phyloP scores from a whole-genome alignment of 768 basidiomycete genomes.

The Kwoniella dejecticola region DNA sequence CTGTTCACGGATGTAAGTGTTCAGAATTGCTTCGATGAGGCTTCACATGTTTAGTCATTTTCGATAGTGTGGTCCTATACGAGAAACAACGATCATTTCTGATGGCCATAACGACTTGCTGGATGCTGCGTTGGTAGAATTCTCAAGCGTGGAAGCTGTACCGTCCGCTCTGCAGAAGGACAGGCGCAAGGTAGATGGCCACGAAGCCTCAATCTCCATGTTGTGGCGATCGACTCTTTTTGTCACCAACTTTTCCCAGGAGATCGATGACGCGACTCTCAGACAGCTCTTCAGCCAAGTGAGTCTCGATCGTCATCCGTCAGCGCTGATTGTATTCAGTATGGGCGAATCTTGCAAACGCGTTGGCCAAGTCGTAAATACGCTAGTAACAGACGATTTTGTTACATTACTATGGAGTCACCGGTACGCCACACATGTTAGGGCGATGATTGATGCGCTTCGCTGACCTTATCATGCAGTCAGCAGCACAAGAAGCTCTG shows the following conservation, averaged over 20 bases:
- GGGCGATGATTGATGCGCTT: not conserved
- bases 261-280: constrained; percentile 73
- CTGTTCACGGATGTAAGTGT: constrained; percentile 82
- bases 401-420: constrained; percentile 86
- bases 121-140: constrained; percentile 85
- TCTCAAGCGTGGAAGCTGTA: constrained; percentile 72
- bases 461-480: constrained; percentile 50
- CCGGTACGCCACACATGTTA: constrained; percentile 63
- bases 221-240: constrained; percentile 94
- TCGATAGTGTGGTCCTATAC: constrained; percentile 72
- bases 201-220: constrained; percentile 80
- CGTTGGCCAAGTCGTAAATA: constrained; percentile 99
- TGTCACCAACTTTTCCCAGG: constrained; percentile 91
- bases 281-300: constrained; percentile 79
- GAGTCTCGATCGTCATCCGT: constrained; percentile 21
- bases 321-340: constrained; percentile 60
- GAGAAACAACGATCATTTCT: constrained; percentile 74
- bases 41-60: not conserved
- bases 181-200: constrained; percentile 76
- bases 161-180: constrained; percentile 90
- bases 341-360: constrained; percentile 86
- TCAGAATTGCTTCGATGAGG: not conserved
- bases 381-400: constrained; percentile 85
- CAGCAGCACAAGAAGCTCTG: constrained; percentile 68
- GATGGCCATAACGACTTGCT: constrained; percentile 62